phyloP scores from a whole-genome alignment of 1,284 basidiomycete species.

The Ganoderma resinaceum region DNA sequence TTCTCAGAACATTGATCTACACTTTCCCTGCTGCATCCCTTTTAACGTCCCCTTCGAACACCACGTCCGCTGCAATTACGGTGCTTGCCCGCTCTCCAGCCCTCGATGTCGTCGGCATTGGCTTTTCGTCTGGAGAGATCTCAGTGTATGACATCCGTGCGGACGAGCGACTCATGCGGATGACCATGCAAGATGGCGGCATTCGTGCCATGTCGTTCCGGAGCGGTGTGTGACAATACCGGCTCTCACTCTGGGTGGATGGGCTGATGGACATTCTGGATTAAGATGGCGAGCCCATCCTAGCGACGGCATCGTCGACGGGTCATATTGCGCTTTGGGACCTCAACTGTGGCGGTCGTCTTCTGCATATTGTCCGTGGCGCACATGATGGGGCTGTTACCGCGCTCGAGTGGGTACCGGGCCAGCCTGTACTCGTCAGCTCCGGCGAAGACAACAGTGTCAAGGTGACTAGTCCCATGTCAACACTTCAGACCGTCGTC shows the following conservation, averaged over 20 bases:
- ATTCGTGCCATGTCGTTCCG: conserved; percentile 86
- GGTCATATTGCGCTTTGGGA: conserved; percentile 94
- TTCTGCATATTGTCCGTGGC: conserved; percentile 84
- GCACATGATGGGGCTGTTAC: conserved; percentile 88
- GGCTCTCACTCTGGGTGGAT: not conserved
- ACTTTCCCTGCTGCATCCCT: conserved; percentile 61
- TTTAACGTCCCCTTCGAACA: conserved; percentile 47
- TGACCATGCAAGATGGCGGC: conserved; percentile 87
- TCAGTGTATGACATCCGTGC: conserved; percentile 90
- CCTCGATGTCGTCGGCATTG: conserved; percentile 93
- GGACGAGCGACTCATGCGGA: conserved; percentile 87
- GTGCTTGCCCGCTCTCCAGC: conserved; percentile 91
- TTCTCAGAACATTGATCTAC: conserved; percentile 68
- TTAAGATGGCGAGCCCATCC: conserved; percentile 84
- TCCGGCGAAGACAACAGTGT: conserved; percentile 94
- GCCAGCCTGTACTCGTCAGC: conserved; percentile 88
- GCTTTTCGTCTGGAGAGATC: conserved; percentile 88
- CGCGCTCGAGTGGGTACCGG: conserved; percentile 87
- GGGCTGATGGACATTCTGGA: conserved; percentile 1
- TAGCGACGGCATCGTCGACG: conserved; percentile 86
- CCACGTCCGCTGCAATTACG: conserved; percentile 69
- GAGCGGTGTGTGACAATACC: conserved; percentile 66
- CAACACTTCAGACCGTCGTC: not conserved
- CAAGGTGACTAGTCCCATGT: conserved; percentile 61
- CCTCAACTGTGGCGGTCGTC: conserved; percentile 79